Evolutionary conservation across 768 basidiomycete species (phyloP).

Genomic region (Pluteus cervinus): DNA sequence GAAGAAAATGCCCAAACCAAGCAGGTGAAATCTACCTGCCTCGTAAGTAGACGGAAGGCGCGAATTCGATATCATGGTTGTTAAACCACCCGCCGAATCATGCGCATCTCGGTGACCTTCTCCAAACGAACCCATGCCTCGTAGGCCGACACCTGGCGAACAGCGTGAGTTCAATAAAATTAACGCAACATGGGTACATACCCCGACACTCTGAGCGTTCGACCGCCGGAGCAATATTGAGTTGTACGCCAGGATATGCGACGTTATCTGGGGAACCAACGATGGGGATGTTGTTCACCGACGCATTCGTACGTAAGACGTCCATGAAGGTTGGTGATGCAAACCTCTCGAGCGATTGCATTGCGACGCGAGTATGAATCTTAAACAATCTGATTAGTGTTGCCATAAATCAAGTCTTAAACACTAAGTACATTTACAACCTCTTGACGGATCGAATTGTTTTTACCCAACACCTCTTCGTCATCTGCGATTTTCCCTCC

Average conservation of each 20-base stretch:
- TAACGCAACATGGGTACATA: too few species aligned
- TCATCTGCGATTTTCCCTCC: not conserved
- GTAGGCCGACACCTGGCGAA: constrained; percentile 6
- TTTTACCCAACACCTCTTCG: not conserved
- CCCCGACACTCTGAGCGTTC: too few species aligned
- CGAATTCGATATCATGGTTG: constrained; percentile 6
- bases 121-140: constrained; percentile 10
- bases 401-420: not conserved
- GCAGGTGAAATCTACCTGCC: constrained; percentile 11
- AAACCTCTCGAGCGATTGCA: too few species aligned
- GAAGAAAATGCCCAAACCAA: constrained; percentile 9
- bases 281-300: too few species aligned
- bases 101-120: constrained; percentile 6
- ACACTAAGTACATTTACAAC: not conserved
- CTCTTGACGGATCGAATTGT: constrained; percentile 1
- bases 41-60: constrained; percentile 9
- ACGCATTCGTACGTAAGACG: too few species aligned
- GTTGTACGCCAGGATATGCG: too few species aligned
- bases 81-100: constrained; percentile 7
- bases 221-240: too few species aligned
- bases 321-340: too few species aligned
- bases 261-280: too few species aligned
- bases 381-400: too few species aligned
- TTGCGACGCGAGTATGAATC: too few species aligned
- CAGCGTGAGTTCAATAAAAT: too few species aligned